A percentile compares a stretch with the other conserved stretches of the same genome.
Evolutionary conservation across 2,329 filamentous ascomycete species (phyloP).

Genomic region (Coniochaeta sp.): DNA sequence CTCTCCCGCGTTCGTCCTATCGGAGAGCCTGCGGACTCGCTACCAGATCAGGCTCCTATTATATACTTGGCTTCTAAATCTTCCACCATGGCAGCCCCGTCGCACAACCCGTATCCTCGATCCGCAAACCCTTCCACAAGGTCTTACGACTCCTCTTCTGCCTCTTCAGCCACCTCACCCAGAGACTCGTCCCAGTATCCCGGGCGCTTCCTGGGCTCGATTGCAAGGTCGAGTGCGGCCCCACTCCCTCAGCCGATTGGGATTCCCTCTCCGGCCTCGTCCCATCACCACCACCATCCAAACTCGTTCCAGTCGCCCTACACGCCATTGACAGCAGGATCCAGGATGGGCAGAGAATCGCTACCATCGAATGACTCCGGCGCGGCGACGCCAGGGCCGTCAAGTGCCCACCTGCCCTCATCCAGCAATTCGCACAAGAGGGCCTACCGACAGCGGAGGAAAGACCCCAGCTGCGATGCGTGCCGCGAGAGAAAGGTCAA

Average conservation of each 20-base stretch:
- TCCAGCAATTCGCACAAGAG: constrained; percentile 67
- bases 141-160: constrained; percentile 59
- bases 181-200: constrained; percentile 46
- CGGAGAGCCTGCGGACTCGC: constrained; percentile 29
- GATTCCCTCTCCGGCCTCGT: constrained; percentile 41
- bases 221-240: constrained; percentile 39
- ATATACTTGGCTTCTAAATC: constrained; percentile 23
- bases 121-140: constrained; percentile 55
- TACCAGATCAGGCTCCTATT: constrained; percentile 25
- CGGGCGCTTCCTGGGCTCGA: constrained; percentile 44
- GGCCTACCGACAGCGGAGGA: constrained; percentile 88
- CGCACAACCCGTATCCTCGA: constrained; percentile 52
- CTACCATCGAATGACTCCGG: constrained; percentile 52
- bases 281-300: constrained; percentile 20
- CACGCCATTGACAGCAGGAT: constrained; percentile 40
- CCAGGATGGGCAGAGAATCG: constrained; percentile 52
- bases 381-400: constrained; percentile 44
- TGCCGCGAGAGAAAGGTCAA: constrained; percentile 81
- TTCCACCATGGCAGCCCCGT: constrained; percentile 45
- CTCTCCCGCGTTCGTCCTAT: constrained; percentile 28
- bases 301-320: constrained; percentile 42
- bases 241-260: constrained; percentile 46
- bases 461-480: constrained; percentile 96
- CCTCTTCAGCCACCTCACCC: constrained; percentile 55
- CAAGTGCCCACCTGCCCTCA: constrained; percentile 22